phyloP scores from a whole-genome alignment of 192 early-diverging fungal genomes.

The Coemansia sp. region DNA sequence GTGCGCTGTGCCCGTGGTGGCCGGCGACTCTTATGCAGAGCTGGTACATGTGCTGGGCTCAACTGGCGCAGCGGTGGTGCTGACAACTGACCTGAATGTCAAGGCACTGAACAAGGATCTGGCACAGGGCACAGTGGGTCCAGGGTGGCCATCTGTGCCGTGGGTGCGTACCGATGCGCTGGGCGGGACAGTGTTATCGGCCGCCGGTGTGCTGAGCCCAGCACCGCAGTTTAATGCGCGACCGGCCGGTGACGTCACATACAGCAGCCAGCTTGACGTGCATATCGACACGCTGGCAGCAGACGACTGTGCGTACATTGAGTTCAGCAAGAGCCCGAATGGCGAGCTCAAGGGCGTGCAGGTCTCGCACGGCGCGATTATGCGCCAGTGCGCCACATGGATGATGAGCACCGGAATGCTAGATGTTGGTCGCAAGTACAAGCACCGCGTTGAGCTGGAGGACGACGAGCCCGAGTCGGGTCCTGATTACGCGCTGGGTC shows the following conservation, averaged over 20 bases:
- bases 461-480: conserved; percentile 12
- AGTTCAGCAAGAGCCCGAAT: conserved; percentile 78
- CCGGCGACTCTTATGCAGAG: conserved; percentile 76
- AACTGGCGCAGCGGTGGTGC: conserved; percentile 62
- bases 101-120: conserved; percentile 74
- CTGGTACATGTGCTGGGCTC: conserved; percentile 70
- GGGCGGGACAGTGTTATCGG: conserved; percentile 56
- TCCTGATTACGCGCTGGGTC: conserved; percentile 26
- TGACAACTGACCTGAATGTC: conserved; percentile 80
- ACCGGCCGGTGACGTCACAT: conserved; percentile 9
- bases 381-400: conserved; percentile 62
- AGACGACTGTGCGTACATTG: conserved; percentile 75
- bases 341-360: conserved; percentile 83
- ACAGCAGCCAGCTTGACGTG: conserved; percentile 16
- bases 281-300: conserved; percentile 21
- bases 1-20: conserved; percentile 81
- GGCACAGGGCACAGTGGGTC: conserved; percentile 47
- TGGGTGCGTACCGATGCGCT: conserved; percentile 87
- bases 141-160: conserved; percentile 65
- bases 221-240: conserved; percentile 28
- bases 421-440: conserved; percentile 44
- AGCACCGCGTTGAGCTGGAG: conserved; percentile 45
- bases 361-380: conserved; percentile 70
- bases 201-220: conserved; percentile 25
- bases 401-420: conserved; percentile 49